Percentiles rank a stretch among this genome's conserved stretches.
Evolutionary conservation across 306 rosid genomes (phyloP).

Genomic region (Oxytropis ochrocephala): DNA sequence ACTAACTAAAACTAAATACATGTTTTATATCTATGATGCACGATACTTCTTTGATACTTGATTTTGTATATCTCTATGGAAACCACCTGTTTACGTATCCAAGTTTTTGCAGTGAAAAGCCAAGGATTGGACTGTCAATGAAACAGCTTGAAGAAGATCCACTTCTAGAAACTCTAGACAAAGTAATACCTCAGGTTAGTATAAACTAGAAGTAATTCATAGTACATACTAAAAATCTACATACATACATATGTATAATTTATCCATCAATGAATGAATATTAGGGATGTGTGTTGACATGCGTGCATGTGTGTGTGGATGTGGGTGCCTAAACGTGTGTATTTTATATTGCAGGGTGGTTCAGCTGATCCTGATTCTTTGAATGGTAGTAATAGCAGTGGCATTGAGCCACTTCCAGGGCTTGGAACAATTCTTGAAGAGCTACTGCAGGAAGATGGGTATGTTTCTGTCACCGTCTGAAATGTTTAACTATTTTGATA

Average conservation of each 20-base stretch:
- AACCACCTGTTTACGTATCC: neutral
- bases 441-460: conserved; percentile 80
- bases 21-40: neutral
- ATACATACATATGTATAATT: neutral
- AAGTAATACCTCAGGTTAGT: conserved; percentile 94
- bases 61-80: neutral
- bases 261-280: too few relatives aligned
- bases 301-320: neutral
- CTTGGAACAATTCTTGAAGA: conserved; percentile 77
- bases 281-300: neutral
- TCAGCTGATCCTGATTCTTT: conserved; percentile 35
- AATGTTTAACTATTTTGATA: neutral
- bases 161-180: conserved; percentile 86
- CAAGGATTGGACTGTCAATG: conserved; percentile 50
- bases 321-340: neutral
- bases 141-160: conserved; percentile 96
- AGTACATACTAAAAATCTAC: conserved; percentile 2
- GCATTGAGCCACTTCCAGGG: conserved; percentile 86
- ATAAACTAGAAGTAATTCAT: neutral
- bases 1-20: neutral
- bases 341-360: conserved; percentile 42
- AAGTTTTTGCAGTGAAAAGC: conserved; percentile 25
- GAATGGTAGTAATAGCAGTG: conserved; percentile 16
- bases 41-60: neutral
- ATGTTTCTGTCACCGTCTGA: conserved; percentile 18